phyloP scores from a whole-genome alignment of 1,139 yeast species.

The Yamadazyma aaseri region DNA sequence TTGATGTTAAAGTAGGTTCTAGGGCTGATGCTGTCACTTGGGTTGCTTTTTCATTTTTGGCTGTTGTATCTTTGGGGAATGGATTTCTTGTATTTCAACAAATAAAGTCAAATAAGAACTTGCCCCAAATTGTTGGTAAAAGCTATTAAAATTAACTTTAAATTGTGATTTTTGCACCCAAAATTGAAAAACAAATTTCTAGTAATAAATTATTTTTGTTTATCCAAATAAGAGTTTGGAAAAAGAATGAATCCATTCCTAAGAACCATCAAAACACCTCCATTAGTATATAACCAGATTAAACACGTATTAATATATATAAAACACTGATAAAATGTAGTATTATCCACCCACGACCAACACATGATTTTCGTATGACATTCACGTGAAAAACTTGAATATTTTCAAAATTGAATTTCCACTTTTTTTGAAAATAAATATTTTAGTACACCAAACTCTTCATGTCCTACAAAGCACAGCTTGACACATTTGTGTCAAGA shows the following conservation, averaged over 20 bases:
- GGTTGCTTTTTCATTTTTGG: slow-evolving; percentile 53
- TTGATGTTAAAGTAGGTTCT: slow-evolving; percentile 45
- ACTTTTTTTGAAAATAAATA: slow-evolving; percentile 5
- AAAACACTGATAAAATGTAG: too few relatives aligned
- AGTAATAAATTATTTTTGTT: too few relatives aligned
- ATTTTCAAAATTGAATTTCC: slow-evolving; percentile 10
- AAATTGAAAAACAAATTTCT: too few relatives aligned
- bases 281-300: too few relatives aligned
- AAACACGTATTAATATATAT: too few relatives aligned
- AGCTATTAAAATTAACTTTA: background rate
- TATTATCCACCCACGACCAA: slow-evolving; percentile 5
- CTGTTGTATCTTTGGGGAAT: slow-evolving; percentile 21
- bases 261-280: too few relatives aligned
- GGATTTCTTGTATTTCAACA: slow-evolving; percentile 11
- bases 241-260: too few relatives aligned
- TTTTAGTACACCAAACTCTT: too few relatives aligned
- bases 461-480: slow-evolving; percentile 50
- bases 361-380: slow-evolving; percentile 13
- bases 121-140: background rate
- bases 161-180: slow-evolving; percentile 4
- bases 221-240: too few relatives aligned
- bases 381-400: slow-evolving; percentile 11
- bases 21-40: slow-evolving; percentile 63
- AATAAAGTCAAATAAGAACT: slow-evolving; percentile 1
- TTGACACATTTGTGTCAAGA: slow-evolving; percentile 61